phyloP scores from a whole-genome alignment of 768 basidiomycete genomes.

The Tulasnella sp. region DNA sequence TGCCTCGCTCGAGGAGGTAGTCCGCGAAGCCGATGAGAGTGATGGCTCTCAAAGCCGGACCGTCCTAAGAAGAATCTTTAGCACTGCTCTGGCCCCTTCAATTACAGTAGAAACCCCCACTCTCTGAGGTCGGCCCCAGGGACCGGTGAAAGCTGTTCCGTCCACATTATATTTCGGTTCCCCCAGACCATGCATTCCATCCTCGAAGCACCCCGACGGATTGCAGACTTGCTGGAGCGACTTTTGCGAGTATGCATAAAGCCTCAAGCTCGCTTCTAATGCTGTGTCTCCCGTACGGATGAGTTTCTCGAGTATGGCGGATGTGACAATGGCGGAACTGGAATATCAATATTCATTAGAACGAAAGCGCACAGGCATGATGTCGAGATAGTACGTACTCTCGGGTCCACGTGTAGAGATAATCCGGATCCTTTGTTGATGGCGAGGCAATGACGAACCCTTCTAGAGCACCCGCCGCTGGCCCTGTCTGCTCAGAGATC shows the following conservation, averaged over 20 bases:
- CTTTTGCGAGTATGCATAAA: constrained; percentile 27
- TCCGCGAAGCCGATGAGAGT: constrained; percentile 30
- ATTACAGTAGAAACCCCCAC: constrained; percentile 14
- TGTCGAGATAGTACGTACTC: constrained; percentile 22
- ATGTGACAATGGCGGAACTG: constrained; percentile 6
- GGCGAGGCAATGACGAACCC: constrained; percentile 32
- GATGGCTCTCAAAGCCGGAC: constrained; percentile 31
- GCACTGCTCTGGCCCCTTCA: neutral
- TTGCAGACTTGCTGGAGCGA: constrained; percentile 27
- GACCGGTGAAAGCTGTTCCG: constrained; percentile 27
- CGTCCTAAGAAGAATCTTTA: constrained; percentile 26
- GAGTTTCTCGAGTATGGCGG: constrained; percentile 32
- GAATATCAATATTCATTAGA: neutral
- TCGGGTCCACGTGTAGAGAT: constrained; percentile 26
- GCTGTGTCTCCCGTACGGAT: constrained; percentile 23
- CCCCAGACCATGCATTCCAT: constrained; percentile 28
- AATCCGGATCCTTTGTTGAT: constrained; percentile 29
- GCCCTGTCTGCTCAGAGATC: constrained; percentile 31
- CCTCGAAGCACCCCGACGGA: constrained; percentile 28
- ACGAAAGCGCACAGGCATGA: neutral
- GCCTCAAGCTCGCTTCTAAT: constrained; percentile 27
- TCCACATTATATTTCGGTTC: constrained; percentile 33
- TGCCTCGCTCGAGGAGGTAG: constrained; percentile 28
- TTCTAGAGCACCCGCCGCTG: constrained; percentile 29
- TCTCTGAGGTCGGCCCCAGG: constrained; percentile 34